A percentile compares a stretch with the other conserved stretches of the same genome.
Conservation (phyloP, 2,329 filamentous ascomycete genomes). For the Epichloe glyceriae region DNA sequence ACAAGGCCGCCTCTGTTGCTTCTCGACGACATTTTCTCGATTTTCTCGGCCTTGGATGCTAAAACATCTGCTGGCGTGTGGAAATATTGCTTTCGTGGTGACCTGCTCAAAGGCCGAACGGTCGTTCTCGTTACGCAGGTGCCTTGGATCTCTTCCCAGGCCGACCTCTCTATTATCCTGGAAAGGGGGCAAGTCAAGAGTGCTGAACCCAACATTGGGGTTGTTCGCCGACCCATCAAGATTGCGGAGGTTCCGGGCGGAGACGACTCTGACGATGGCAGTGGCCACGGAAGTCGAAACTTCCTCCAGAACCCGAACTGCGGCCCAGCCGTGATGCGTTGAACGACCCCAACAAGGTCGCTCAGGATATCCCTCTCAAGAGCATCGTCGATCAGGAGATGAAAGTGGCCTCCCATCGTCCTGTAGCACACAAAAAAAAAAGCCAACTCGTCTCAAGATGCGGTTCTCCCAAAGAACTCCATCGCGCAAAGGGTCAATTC, state of each 20-base stretch:
- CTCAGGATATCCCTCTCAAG: constrained; percentile 23
- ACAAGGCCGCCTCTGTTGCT: constrained; percentile 41
- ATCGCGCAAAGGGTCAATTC: constrained; percentile 31
- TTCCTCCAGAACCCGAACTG: constrained; percentile 15
- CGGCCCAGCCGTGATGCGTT: constrained; percentile 16
- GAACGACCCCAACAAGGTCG: constrained; percentile 19
- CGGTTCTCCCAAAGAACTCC: constrained; percentile 35
- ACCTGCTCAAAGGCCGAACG: constrained; percentile 39
- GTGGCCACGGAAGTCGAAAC: constrained; percentile 14
- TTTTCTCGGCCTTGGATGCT: constrained; percentile 46
- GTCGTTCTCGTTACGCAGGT: constrained; percentile 44
- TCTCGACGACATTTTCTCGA: constrained; percentile 46
- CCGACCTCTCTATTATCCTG: constrained; percentile 32
- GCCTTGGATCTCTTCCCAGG: constrained; percentile 38
- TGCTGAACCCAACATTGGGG: constrained; percentile 31
- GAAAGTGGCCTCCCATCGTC: constrained; percentile 14
- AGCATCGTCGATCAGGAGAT: constrained; percentile 36
- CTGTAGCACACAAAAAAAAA: neutral
- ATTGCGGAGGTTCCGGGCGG: constrained; percentile 25
- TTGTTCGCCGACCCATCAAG: constrained; percentile 31
- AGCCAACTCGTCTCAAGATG: constrained; percentile 16
- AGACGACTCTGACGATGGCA: constrained; percentile 22
- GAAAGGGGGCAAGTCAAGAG: constrained; percentile 31
- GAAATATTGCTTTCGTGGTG: constrained; percentile 43
- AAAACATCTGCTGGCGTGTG: constrained; percentile 44